Base-by-base conservation (phyloP, 169 alveolate genomes). In the Eimeria brunetti region DNA sequence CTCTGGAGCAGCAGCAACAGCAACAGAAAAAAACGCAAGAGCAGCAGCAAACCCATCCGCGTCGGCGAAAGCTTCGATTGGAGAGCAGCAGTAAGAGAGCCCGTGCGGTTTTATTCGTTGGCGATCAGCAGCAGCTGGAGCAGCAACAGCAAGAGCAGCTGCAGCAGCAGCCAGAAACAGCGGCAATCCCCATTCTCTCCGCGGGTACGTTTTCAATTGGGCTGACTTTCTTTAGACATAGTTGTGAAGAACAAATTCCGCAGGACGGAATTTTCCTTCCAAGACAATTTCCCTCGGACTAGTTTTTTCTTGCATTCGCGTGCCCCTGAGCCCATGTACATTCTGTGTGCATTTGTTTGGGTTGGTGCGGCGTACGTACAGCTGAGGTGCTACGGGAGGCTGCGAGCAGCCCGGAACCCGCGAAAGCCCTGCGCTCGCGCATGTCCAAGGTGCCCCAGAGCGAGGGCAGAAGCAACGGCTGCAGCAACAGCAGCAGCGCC, bases 301-400 rank as follows among this genome's bases (percentile, higher is more conserved):
- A n/a, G n/a, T n/a, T n/a, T n/a, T n/a, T n/a, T n/a, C n/a, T n/a
- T n/a, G n/a, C n/a, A n/a, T n/a, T n/a, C n/a, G n/a, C n/a, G n/a
- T n/a, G n/a, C n/a, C n/a, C n/a, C n/a, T n/a, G n/a, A n/a, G n/a
- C n/a, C n/a, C n/a, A n/a, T n/a, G 38, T 27, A 27, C 1, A 62
- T 11, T 58, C n/a, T 5, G 14, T 62, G 36, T 24, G 11, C 73
- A 33, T 67, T 30, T 67, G 44, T 22, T 67, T 30, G 49, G 49
- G 49, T 11, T 33, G 12, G 27, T 76, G 86, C 27, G 86, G 86
- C 18, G 86, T 38, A 5, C 60, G 5, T 76, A 58, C 91, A 84
- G 91, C 91, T 44, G 91, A 58, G 91, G n/a, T 84, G 78, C 58
- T 84, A 16, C 75, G 58, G 36, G 91, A 56, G 91, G 78, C 91